Percentiles rank a stretch among this genome's conserved stretches.
These are phyloP conservation scores for Yamadazyma insecticola DNA, from an alignment of 805 yeast species.

Conservation along the genomic window DNA sequence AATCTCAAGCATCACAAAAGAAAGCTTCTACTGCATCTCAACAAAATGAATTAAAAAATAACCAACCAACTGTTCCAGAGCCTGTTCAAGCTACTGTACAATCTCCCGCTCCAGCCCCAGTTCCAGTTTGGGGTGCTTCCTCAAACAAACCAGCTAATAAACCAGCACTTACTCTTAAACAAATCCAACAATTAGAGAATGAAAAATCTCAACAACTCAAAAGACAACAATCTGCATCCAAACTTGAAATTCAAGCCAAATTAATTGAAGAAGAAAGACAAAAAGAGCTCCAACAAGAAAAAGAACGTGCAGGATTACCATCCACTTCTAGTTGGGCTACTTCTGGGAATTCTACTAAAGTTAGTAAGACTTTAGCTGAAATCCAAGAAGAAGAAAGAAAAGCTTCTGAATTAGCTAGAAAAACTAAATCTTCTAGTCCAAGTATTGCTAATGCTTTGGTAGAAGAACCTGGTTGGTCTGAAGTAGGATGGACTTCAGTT, in stretches of 20 bases:
- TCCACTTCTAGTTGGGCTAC: constrained; percentile 42
- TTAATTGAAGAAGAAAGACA: constrained; percentile 7
- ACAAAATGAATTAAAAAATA: no score
- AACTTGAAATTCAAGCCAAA: constrained; percentile 22
- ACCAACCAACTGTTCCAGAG: no score
- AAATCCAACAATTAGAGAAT: constrained; percentile 49
- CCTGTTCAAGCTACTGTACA: no score
- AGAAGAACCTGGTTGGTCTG: no score
- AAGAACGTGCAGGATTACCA: constrained; percentile 27
- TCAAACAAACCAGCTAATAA: constrained; percentile 7
- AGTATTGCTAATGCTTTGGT: no score
- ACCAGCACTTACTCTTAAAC: constrained; percentile 45
- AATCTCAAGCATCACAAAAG: no score
- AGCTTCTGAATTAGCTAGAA: constrained; percentile 18
- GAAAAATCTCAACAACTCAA: constrained; percentile 37
- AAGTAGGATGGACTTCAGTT: constrained; percentile 51
- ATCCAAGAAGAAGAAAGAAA: constrained; percentile 58
- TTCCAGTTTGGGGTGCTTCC: not conserved
- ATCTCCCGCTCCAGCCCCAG: constrained; percentile 1
- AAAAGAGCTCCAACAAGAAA: constrained; percentile 11
- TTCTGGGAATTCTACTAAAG: constrained; percentile 18
- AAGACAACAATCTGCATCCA: constrained; percentile 31
- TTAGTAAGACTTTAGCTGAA: constrained; percentile 52
- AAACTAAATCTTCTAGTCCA: constrained; percentile 2
- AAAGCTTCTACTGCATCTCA: no score